Conservation (phyloP, 1,284 basidiomycete genomes). For the Microbotryomycetes sp. region DNA sequence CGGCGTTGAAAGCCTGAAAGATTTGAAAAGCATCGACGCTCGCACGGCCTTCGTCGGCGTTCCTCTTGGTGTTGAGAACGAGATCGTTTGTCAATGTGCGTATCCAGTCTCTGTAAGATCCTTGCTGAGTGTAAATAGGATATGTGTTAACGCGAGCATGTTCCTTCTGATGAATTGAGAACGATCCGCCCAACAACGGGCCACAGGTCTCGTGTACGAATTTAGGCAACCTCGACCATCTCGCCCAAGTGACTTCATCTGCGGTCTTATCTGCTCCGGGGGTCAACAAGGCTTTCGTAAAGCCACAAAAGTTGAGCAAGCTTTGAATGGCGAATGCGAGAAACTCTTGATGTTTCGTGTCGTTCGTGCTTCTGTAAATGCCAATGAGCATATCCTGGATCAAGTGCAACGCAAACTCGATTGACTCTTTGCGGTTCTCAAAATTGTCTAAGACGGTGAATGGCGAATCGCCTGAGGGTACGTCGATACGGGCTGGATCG, state of each 20-base stretch:
- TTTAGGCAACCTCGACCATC: constrained; percentile 74
- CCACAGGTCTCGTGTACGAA: constrained; percentile 80
- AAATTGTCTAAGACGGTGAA: constrained; percentile 80
- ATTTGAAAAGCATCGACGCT: constrained; percentile 47
- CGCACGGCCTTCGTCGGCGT: constrained; percentile 45
- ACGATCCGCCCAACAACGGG: constrained; percentile 75
- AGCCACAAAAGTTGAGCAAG: constrained; percentile 78
- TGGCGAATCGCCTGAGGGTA: constrained; percentile 55
- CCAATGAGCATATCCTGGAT: constrained; percentile 80
- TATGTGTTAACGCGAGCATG: constrained; percentile 47
- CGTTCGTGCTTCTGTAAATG: constrained; percentile 88
- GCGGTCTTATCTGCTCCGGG: constrained; percentile 32
- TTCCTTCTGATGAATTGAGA: constrained; percentile 47
- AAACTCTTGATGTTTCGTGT: constrained; percentile 83
- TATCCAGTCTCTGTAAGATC: constrained; percentile 93
- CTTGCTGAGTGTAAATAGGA: constrained; percentile 69
- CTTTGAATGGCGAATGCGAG: constrained; percentile 93
- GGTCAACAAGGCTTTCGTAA: constrained; percentile 63
- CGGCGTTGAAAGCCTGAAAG: constrained; percentile 72
- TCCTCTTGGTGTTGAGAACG: constrained; percentile 53
- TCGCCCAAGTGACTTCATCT: constrained; percentile 57
- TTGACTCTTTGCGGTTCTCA: constrained; percentile 68
- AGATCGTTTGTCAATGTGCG: constrained; percentile 82
- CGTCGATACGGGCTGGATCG: constrained; percentile 88
- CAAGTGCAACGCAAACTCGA: constrained; percentile 76